Percentiles rank a stretch among this genome's conserved stretches.
These are phyloP conservation scores for Crithidia bombi DNA, from an alignment of 208 protist species.

Conservation along the genomic window DNA sequence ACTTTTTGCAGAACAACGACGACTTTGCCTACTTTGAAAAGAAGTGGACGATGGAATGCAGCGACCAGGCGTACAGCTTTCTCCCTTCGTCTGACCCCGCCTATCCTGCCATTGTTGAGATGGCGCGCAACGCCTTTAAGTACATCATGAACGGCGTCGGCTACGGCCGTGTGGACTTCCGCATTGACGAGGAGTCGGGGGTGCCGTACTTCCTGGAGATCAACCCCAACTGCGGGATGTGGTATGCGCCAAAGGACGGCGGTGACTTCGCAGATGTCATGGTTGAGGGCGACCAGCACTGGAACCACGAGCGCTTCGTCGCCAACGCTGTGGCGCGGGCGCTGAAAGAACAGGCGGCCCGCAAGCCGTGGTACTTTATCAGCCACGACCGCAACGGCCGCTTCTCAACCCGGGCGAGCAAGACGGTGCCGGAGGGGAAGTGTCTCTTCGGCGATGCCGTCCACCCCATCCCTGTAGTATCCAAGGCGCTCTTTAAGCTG, in stretches of 20 bases:
- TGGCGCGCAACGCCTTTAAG: conserved; percentile 81
- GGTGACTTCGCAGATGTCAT: conserved; percentile 89
- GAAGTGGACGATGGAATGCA: conserved; percentile 85
- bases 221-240: conserved; percentile 92
- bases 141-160: conserved; percentile 89
- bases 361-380: conserved; percentile 84
- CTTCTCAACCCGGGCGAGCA: conserved; percentile 76
- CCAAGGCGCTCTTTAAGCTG: conserved; percentile 79
- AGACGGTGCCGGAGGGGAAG: conserved; percentile 72
- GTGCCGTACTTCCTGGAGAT: conserved; percentile 90
- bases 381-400: conserved; percentile 82
- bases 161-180: conserved; percentile 89
- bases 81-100: conserved; percentile 72
- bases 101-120: conserved; percentile 71
- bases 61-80: conserved; percentile 68
- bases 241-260: conserved; percentile 81
- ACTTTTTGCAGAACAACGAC: conserved; percentile 71
- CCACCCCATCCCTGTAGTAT: conserved; percentile 76
- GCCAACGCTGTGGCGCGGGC: conserved; percentile 63
- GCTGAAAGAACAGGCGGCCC: conserved; percentile 65
- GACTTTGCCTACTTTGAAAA: conserved; percentile 92
- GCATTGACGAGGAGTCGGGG: conserved; percentile 72
- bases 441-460: conserved; percentile 73
- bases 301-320: conserved; percentile 85
- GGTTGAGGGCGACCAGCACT: conserved; percentile 77